Conservation (phyloP, 768 basidiomycete genomes). For the Boletus sensibilis region DNA sequence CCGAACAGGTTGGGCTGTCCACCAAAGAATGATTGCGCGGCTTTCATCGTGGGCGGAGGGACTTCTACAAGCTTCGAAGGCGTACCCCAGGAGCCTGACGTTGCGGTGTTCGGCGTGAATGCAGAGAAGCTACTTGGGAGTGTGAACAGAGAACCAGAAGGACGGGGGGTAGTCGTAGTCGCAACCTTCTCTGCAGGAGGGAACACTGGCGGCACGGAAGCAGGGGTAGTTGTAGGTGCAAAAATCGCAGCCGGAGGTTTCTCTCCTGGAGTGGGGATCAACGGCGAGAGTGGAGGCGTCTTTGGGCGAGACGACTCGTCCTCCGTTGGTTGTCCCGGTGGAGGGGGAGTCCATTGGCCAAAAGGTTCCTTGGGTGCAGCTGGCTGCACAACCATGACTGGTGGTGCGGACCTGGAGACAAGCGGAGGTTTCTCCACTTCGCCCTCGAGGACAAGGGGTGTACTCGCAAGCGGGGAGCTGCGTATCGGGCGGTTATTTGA, state of each 20-base stretch:
- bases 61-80: conserved; percentile 8
- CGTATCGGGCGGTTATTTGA: conserved; percentile 55
- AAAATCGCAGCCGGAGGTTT: conserved; percentile 11
- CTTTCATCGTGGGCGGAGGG: neutral
- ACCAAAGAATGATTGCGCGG: conserved; percentile 7
- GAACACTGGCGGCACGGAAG: neutral
- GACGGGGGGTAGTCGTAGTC: neutral
- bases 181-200: neutral
- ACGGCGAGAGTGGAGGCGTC: conserved; percentile 48
- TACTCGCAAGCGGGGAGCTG: conserved; percentile 74
- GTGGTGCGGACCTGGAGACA: conserved; percentile 21
- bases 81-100: conserved; percentile 1
- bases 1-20: conserved; percentile 14
- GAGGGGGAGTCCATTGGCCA: conserved; percentile 32
- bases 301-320: conserved; percentile 39
- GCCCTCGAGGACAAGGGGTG: conserved; percentile 48
- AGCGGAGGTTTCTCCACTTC: conserved; percentile 18
- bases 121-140: conserved; percentile 9
- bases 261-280: conserved; percentile 23
- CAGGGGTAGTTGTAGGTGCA: conserved; percentile 3
- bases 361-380: conserved; percentile 42
- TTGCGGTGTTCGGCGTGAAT: conserved; percentile 6
- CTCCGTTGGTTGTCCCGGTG: conserved; percentile 12
- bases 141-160: conserved; percentile 9
- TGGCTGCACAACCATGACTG: conserved; percentile 30